Base-by-base conservation (phyloP, 2,329 filamentous ascomycete species). In the Lasiodiplodia citricola region DNA sequence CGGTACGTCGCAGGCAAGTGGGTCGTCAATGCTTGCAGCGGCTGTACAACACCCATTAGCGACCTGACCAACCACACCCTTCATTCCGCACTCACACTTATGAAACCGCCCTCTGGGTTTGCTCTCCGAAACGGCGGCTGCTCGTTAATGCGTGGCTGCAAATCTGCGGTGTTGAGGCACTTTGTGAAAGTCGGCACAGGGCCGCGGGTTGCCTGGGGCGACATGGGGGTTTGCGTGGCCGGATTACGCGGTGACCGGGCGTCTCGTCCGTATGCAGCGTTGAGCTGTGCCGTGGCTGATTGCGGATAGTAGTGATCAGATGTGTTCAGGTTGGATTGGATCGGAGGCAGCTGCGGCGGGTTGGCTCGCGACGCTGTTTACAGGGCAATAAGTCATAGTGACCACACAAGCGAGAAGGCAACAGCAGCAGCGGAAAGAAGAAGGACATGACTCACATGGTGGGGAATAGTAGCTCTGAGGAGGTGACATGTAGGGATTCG, bases 71-170 rank as follows among this genome's bases (percentile, higher is more conserved):
- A 47, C 38, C 16, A 51, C 13, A 44, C 21, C 37, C 54, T 31
- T 66, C 23, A 54, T 23, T 63, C 11, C 31, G 4, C 37, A 81
- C 92, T 82, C 86, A 96, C 93, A 80, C 96, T 98, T 79, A 99
- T 97, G 78, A 99, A 99, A 60, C 96, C 96, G 66, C 96, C 96
- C 78, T 99, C 96, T 2, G 96, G 96, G 75, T 97, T 96, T 67
- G 96, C 96, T 81, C 96, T 90, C 74, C 96, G 89, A 78, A 97
- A 98, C 1, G 93, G 88, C 67, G 96, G 96, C 78, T 99, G 96
- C 23, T 88, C 77, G 80, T 95, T 97, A 78, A 96, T 89, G 77
- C 91, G 92, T 54, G 94, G 93, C 70, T 91, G 88, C 74, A 99
- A 82, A 70, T 98, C 94, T 66, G 88, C 84, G 31, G 90, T 83